Evolutionary conservation across 2,329 filamentous ascomycete species (phyloP), one percentile per base, ranked within the genome.

Genomic region (Sporothrix sp.): DNA sequence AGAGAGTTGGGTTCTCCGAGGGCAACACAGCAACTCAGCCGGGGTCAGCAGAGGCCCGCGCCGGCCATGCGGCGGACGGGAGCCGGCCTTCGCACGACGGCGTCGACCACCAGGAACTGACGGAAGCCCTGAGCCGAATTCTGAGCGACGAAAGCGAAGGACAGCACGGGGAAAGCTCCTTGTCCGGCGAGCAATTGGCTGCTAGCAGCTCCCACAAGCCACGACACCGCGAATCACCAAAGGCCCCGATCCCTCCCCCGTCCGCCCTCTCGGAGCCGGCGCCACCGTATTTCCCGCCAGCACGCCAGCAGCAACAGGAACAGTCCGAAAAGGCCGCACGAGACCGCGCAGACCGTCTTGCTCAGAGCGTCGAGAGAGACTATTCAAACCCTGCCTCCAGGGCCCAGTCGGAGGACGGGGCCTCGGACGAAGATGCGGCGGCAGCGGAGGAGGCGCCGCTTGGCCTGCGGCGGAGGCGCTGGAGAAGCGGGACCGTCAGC

Each of bases 291-390:
- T 50, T 54, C 14, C 54, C 55, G 2, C 35, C 40, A 1, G 48
- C 33, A 3, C 52, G 52, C n/a, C 54, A 52, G 18, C 48, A 54
- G 27, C 56, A 56, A 18, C 56, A 55, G 30, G 49, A 58, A 25
- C 40, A 53, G 32, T 66, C 64, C 1, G 64, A 65, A 52, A 58
- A 63, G 7, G 64, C 64, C 23, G 65, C 65, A 33, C 64, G 63
- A 42, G 57, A 64, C 32, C 60, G 65, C 14, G 65, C 65, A 3
- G 64, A 66, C 42, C 59, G 64, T 9, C 58, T 67, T 21, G 65
- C 65, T 9, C 60, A 62, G 49, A 61, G 58, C 30, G 61, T 67
- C 2, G 62, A 60, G 21, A 57, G 61, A 2, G 59, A 56, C 27
- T 58, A 58, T 16, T 66, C 64, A 7, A 59, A 56, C 7, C 59